phyloP scores from a whole-genome alignment of 2,329 filamentous ascomycete species.

The Erysiphe pulchra region DNA sequence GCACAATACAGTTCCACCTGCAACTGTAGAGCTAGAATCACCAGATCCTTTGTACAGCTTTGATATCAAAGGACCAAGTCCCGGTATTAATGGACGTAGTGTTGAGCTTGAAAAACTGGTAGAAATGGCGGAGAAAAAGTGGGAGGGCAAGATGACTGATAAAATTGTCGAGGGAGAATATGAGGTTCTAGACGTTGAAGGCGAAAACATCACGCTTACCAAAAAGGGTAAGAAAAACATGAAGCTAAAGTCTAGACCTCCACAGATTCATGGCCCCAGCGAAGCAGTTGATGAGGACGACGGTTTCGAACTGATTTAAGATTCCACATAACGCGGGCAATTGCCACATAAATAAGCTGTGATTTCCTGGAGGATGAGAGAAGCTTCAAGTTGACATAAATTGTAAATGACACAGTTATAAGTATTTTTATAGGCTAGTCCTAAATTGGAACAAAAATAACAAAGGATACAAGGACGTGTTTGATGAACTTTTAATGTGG shows the following conservation, averaged over 20 bases:
- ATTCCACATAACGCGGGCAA: too few relatives aligned
- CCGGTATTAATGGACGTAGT: constrained; percentile 5
- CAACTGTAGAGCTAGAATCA: too few relatives aligned
- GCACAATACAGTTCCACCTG: too few relatives aligned
- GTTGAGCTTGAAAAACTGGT: constrained; percentile 11
- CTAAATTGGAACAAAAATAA: too few relatives aligned
- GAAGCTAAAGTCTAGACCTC: constrained; percentile 6
- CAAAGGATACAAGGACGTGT: too few relatives aligned
- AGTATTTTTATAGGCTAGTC: too few relatives aligned
- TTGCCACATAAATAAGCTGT: too few relatives aligned
- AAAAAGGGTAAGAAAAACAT: constrained; percentile 10
- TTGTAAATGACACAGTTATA: too few relatives aligned
- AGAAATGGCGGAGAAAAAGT: constrained; percentile 13
- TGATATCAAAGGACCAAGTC: constrained; percentile 9
- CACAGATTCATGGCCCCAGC: not conserved
- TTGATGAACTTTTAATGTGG: too few relatives aligned
- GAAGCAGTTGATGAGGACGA: constrained; percentile 10
- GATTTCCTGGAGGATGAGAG: too few relatives aligned
- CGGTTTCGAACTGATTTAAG: constrained; percentile 13
- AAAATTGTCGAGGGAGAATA: constrained; percentile 13
- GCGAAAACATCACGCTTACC: constrained; percentile 8
- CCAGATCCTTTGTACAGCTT: constrained; percentile 9
- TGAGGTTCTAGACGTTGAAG: constrained; percentile 13
- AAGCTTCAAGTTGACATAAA: too few relatives aligned
- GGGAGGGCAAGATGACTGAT: constrained; percentile 11